These are phyloP conservation scores for Lycium ferocissimum DNA, from an alignment of 257 asterid genomes.

Conservation along the genomic window DNA sequence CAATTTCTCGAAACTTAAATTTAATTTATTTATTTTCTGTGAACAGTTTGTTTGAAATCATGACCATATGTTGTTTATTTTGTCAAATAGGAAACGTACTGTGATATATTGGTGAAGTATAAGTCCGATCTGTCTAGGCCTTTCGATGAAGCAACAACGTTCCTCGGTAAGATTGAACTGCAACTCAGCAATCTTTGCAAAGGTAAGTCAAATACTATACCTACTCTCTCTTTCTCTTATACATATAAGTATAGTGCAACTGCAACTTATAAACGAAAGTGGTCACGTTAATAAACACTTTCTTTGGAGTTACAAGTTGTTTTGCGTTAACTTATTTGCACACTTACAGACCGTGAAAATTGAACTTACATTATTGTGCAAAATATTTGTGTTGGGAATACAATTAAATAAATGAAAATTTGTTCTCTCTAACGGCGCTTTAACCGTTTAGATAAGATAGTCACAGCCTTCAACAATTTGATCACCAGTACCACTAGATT, in stretches of 20 bases:
- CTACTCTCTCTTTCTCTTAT: not conserved
- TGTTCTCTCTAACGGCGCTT: no score
- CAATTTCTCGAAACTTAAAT: not conserved
- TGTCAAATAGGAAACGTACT: slow-evolving; percentile 64
- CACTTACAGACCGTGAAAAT: not conserved
- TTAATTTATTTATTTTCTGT: not conserved
- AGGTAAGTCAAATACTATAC: slow-evolving; percentile 43
- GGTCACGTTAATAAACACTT: not conserved
- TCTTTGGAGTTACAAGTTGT: not conserved
- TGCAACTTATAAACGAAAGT: no score
- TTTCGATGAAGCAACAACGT: slow-evolving; percentile 84
- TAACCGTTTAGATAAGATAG: no score
- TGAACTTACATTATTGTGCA: not conserved
- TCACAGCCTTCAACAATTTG: no score
- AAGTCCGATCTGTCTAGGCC: slow-evolving; percentile 79
- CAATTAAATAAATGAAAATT: no score
- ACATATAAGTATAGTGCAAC: no score
- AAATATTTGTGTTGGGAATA: no score
- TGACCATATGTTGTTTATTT: not conserved
- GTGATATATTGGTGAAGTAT: slow-evolving; percentile 67
- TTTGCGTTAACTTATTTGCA: not conserved
- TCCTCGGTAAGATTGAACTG: slow-evolving; percentile 69
- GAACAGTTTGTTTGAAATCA: slow-evolving; percentile 2
- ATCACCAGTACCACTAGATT: not conserved
- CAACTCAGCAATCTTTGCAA: slow-evolving; percentile 70